A percentile compares a stretch with the other conserved stretches of the same genome.
phyloP scores from a whole-genome alignment of 2,329 filamentous ascomycete genomes.

The Exophiala oligosperma region DNA sequence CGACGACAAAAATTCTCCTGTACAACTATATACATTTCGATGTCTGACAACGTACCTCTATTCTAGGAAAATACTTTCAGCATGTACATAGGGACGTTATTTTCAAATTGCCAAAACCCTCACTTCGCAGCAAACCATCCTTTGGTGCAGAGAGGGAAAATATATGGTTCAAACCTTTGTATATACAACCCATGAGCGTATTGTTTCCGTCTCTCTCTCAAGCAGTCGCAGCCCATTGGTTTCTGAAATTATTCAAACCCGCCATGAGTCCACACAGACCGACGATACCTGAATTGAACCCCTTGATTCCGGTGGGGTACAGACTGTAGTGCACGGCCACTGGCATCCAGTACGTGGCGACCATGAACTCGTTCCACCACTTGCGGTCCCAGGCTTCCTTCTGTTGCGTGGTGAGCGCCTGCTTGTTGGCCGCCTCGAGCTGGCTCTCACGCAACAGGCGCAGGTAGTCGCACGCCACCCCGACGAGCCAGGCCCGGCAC shows the following conservation, averaged over 20 bases:
- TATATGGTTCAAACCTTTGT: neutral
- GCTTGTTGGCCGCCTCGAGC: slow-evolving; percentile 22
- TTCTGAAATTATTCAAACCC: slow-evolving; percentile 45
- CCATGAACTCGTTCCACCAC: slow-evolving; percentile 33
- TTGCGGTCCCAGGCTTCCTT: slow-evolving; percentile 30
- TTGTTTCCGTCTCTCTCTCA: neutral
- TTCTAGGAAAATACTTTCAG: no score
- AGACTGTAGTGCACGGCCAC: slow-evolving; percentile 82
- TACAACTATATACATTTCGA: no score
- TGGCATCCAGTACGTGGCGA: slow-evolving; percentile 63
- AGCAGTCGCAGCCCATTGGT: slow-evolving; percentile 46
- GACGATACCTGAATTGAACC: slow-evolving; percentile 57
- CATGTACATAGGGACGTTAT: no score
- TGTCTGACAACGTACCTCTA: no score
- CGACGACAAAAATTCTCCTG: no score
- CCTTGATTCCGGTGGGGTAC: slow-evolving; percentile 57
- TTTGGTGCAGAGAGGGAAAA: no score
- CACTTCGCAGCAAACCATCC: no score
- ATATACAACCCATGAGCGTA: neutral
- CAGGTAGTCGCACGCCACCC: slow-evolving; percentile 74
- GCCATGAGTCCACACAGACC: slow-evolving; percentile 59
- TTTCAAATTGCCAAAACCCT: no score
- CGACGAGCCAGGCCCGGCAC: slow-evolving; percentile 75
- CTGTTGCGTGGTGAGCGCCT: slow-evolving; percentile 15
- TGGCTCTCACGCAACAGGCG: slow-evolving; percentile 55